Evolutionary conservation across 441 rosid species (phyloP).

Genomic region (California macrophylla): DNA sequence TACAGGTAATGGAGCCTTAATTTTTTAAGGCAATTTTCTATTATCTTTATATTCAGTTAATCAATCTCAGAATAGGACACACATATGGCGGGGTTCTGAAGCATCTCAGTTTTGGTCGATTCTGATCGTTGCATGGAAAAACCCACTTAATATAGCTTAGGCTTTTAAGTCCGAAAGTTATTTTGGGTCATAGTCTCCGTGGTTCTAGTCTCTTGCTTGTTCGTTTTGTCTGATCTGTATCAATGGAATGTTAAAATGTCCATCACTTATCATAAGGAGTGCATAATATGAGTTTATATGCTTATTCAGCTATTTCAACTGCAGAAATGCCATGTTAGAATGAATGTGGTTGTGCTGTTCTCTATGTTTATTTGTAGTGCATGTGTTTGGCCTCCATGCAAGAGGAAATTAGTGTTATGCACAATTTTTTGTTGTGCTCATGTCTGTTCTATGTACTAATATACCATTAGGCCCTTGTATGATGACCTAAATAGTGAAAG

Average conservation of each 20-base stretch:
- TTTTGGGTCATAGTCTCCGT: not conserved
- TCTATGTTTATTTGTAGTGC: not conserved
- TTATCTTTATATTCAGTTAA: not conserved
- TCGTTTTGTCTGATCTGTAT: not conserved
- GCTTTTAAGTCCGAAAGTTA: not conserved
- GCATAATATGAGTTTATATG: not conserved
- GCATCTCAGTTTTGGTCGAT: not conserved
- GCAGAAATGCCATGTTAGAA: not conserved
- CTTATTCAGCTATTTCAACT: not conserved
- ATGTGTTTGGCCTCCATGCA: not conserved
- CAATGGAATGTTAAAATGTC: not conserved
- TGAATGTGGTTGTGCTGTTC: not conserved
- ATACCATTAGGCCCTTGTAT: not conserved
- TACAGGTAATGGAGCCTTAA: conserved; percentile 11
- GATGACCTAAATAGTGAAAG: not conserved
- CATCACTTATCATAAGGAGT: not conserved
- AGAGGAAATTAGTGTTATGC: not conserved
- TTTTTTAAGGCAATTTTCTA: not conserved
- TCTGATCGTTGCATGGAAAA: not conserved
- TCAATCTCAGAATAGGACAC: not conserved
- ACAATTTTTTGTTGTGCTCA: not conserved
- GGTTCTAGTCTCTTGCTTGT: not conserved
- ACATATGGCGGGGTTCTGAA: not conserved
- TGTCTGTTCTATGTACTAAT: not conserved
- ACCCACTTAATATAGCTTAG: not conserved